A percentile compares a stretch with the other conserved stretches of the same genome.
Conservation (phyloP, 805 yeast genomes). For the Maudiozyma turicensis region DNA sequence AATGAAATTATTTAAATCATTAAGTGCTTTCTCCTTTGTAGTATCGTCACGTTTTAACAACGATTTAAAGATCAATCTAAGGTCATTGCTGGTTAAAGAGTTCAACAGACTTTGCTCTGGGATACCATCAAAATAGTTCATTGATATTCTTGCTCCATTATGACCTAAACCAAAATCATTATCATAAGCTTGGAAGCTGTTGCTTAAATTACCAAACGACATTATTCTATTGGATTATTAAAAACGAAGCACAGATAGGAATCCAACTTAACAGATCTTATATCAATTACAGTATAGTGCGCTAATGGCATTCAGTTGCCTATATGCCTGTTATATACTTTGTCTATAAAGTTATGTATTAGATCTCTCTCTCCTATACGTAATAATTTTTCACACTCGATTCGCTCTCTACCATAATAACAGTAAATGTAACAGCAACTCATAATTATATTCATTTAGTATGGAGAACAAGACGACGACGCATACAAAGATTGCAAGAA, state of each 20-base stretch:
- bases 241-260: background rate
- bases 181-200: conserved; percentile 18
- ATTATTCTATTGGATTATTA: conserved; percentile 4
- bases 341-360: too few species aligned
- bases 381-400: too few species aligned
- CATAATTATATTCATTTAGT: too few species aligned
- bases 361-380: too few species aligned
- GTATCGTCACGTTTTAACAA: conserved; percentile 68
- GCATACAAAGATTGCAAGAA: too few species aligned
- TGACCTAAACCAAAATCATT: conserved; percentile 31
- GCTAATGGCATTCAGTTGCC: background rate
- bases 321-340: too few species aligned
- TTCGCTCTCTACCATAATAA: too few species aligned
- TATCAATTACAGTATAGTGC: background rate
- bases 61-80: conserved; percentile 63
- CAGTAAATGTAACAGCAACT: too few species aligned
- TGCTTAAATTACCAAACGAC: conserved; percentile 24
- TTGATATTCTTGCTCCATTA: conserved; percentile 45
- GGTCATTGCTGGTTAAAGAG: conserved; percentile 32
- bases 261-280: background rate
- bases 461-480: too few species aligned
- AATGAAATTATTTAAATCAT: conserved; percentile 38
- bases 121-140: conserved; percentile 66
- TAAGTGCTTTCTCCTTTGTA: conserved; percentile 76
- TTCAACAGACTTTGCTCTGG: conserved; percentile 54